Evolutionary conservation across 2,329 filamentous ascomycete species (phyloP), one percentile per base, ranked within the genome.

Genomic region (Aschersonia sp.): DNA sequence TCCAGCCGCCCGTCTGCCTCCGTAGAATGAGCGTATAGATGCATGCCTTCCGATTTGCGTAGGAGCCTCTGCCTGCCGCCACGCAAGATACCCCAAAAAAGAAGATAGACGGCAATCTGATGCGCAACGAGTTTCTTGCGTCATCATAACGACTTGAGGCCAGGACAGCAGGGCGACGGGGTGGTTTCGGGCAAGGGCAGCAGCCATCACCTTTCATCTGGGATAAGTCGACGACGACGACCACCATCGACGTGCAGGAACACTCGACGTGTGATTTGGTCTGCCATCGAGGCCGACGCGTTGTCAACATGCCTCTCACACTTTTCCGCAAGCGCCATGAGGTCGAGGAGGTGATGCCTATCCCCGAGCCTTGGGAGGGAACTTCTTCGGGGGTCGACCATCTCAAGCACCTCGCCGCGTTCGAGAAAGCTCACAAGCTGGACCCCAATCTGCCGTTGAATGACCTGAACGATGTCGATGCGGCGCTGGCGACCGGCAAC

Each of bases 371-470:
- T 37, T 52, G 61, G 46, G 65, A 68, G 49, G 64, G 63, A 46
- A 65, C 66, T 47, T 59, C 63, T 41, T 65, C 65, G 22, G 64
- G 66, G 46, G 55, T 69, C 52, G 64, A 71, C 47, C 61, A 63
- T 43, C 60, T 72, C 48, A 64, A 64, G 51, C 64, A 69, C 50
- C 67, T 82, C 48, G 71, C 70, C 56, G 67, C 75, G 48, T 74
- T 81, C 57, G 75, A 79, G 56, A 71, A 72, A 55, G 69, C 75
- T 51, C 79, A 83, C 60, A 72, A 75, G 53, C 73, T 79, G 62
- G 79, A 83, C 52, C 78, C 78, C 40, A 82, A 83, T 56, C 60
- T 83, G 53, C 76, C 78, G n/a, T 67, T 80, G 50, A 76, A 80
- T 51, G 70, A 81, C 44, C 63, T 76, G 46, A 74, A 77, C 51